Base-by-base conservation (phyloP, 2,329 filamentous ascomycete species). In the Drechslera avenae region DNA sequence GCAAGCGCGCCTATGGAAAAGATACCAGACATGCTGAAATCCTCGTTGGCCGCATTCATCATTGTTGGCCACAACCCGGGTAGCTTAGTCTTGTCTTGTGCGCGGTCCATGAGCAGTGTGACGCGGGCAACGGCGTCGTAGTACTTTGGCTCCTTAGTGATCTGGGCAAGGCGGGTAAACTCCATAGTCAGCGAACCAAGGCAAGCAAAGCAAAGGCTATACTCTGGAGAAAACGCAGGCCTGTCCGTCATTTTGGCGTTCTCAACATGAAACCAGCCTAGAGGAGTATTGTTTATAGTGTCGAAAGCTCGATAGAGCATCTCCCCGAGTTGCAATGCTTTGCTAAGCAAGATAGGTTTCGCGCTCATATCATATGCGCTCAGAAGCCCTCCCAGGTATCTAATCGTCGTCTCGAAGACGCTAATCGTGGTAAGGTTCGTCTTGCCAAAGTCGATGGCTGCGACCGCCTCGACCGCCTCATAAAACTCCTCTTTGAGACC, bases 391-490 rank as follows among this genome's bases (percentile, higher is more conserved):
- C 73, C 72, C 6, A 75, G 64, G 35, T 73, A 73, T 30, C 73
- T 67, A 36, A 80, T 81, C 0, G 76, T 80, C 0, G 78, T 80
- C 56, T 81, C 78, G 48, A 80, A 81, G n/a, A 80, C 77, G 58
- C 78, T 80, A 57, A 81, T 65, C 19, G 75, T 72, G 9, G 66
- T 63, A 13, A 71, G 69, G 2, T 73, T 63, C 10, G 69, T 71
- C 16, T 67, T 67, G 18, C 74, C 72, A 36, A 80, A 77, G 53
- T 80, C 76, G 39, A 81, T 79, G 8, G 62, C 58, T 4, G 75
- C 68, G 3, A 77, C 69, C n/a, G 75, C 76, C 31, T 71, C 62
- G 1, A 79, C 77, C 1, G 78, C 78, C 37, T 78, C 72, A 31
- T 76, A 68, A 47, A 79, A 81, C 16, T 81, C 78, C 2, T 75